Percentiles rank a stretch among this genome's conserved stretches.
phyloP scores from a whole-genome alignment of 768 basidiomycete genomes.

The Neoboletus brunneissimus region DNA sequence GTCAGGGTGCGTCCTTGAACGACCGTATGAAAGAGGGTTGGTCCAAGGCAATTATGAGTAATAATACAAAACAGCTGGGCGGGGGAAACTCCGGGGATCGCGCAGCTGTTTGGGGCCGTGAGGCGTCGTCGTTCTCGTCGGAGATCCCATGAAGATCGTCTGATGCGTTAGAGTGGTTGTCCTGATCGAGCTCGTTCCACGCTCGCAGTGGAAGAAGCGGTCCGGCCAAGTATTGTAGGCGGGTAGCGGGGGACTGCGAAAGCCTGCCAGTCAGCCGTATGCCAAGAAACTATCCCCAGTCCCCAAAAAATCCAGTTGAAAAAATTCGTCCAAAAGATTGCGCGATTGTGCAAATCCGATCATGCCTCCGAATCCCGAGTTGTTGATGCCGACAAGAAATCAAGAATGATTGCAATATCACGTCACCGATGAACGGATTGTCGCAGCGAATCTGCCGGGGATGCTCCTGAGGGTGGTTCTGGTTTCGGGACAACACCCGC shows the following conservation, averaged over 20 bases:
- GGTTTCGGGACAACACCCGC: constrained; percentile 74
- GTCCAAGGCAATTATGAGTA: constrained; percentile 35
- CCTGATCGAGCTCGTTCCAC: constrained; percentile 24
- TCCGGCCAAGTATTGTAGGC: constrained; percentile 9
- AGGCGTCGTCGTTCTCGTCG: constrained; percentile 13
- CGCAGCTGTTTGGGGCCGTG: constrained; percentile 23
- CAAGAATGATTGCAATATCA: constrained; percentile 9
- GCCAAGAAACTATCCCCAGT: constrained; percentile 19
- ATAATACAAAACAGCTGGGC: constrained; percentile 30
- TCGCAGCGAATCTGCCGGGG: constrained; percentile 30
- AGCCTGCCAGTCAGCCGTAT: constrained; percentile 12
- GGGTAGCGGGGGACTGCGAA: constrained; percentile 8
- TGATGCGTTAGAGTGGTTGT: constrained; percentile 14
- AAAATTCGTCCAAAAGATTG: constrained; percentile 27
- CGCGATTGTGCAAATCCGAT: constrained; percentile 24
- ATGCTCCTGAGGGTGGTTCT: constrained; percentile 36
- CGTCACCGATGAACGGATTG: constrained; percentile 34
- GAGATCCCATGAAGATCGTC: constrained; percentile 27
- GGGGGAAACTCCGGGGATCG: constrained; percentile 6
- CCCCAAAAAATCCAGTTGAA: constrained; percentile 24
- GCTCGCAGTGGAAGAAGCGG: constrained; percentile 18
- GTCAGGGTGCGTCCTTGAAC: constrained; percentile 20
- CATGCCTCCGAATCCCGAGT: constrained; percentile 23
- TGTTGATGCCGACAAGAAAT: constrained; percentile 33
- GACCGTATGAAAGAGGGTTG: constrained; percentile 18